phyloP scores from a whole-genome alignment of 2,329 filamentous ascomycete genomes.

The Fusarium cicatricum region DNA sequence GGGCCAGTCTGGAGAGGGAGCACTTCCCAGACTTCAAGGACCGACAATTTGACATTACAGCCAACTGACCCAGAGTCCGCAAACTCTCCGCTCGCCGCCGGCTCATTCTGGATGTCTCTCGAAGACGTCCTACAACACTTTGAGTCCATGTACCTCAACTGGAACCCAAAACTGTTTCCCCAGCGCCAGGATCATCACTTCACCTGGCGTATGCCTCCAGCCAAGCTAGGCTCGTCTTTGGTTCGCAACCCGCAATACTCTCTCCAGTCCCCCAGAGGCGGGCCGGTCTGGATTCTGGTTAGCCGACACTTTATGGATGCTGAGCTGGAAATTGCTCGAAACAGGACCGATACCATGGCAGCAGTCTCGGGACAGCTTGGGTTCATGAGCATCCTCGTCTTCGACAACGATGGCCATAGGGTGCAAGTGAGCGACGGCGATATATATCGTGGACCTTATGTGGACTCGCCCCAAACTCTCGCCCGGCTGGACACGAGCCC shows the following conservation, averaged over 20 bases:
- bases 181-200: slow-evolving; percentile 91
- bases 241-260: slow-evolving; percentile 77
- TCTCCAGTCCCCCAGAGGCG: slow-evolving; percentile 64
- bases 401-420: slow-evolving; percentile 72
- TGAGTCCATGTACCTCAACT: slow-evolving; percentile 96
- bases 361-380: slow-evolving; percentile 67
- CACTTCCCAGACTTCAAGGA: not conserved
- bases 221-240: slow-evolving; percentile 61
- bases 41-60: not conserved
- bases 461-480: slow-evolving; percentile 92
- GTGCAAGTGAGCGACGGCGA: slow-evolving; percentile 79
- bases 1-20: slow-evolving; percentile 74
- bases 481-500: slow-evolving; percentile 66
- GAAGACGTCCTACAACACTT: slow-evolving; percentile 91
- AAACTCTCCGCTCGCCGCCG: slow-evolving; percentile 52
- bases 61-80: slow-evolving; percentile 14
- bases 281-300: slow-evolving; percentile 82
- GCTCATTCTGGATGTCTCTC: slow-evolving; percentile 94
- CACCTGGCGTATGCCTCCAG: slow-evolving; percentile 72
- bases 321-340: slow-evolving; percentile 65
- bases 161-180: slow-evolving; percentile 87
- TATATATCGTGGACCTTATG: slow-evolving; percentile 80
- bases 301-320: slow-evolving; percentile 84
- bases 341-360: slow-evolving; percentile 51
- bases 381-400: slow-evolving; percentile 89